A percentile compares a stretch with the other conserved stretches of the same genome.
These are phyloP conservation scores for Colletotrichum sidae DNA, from an alignment of 2,329 filamentous ascomycete species.

Conservation along the genomic window DNA sequence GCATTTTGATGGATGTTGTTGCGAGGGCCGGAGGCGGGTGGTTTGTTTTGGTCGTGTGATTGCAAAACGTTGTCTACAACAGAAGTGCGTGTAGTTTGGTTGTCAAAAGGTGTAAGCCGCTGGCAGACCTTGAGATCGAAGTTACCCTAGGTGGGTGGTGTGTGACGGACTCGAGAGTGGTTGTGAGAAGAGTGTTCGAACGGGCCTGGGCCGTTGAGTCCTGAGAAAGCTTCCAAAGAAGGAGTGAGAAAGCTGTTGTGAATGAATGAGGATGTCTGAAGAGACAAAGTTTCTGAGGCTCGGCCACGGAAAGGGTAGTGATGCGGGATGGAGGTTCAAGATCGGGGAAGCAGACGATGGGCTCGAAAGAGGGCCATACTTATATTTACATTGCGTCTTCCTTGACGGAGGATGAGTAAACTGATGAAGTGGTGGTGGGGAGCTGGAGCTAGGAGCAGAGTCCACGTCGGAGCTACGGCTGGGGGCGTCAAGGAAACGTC, in stretches of 20 bases:
- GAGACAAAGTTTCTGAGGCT: slow-evolving; percentile 33
- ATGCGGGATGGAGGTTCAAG: slow-evolving; percentile 29
- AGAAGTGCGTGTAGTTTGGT: slow-evolving; percentile 19
- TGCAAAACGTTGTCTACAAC: slow-evolving; percentile 33
- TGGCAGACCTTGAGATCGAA: slow-evolving; percentile 27
- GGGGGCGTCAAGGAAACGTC: slow-evolving; percentile 28
- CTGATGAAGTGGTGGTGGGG: slow-evolving; percentile 32
- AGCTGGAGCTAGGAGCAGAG: slow-evolving; percentile 7
- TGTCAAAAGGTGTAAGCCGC: slow-evolving; percentile 24
- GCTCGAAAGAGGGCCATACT: slow-evolving; percentile 20
- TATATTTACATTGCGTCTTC: slow-evolving; percentile 29
- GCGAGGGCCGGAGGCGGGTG: slow-evolving; percentile 36
- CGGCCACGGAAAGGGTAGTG: slow-evolving; percentile 37
- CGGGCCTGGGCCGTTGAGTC: slow-evolving; percentile 28
- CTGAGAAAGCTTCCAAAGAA: slow-evolving; percentile 31
- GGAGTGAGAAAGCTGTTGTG: slow-evolving; percentile 35
- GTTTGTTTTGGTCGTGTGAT: slow-evolving; percentile 23
- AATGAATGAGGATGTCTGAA: slow-evolving; percentile 36
- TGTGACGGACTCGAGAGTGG: slow-evolving; percentile 24
- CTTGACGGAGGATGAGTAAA: slow-evolving; percentile 6
- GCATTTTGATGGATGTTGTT: slow-evolving; percentile 59
- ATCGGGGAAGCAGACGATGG: slow-evolving; percentile 1
- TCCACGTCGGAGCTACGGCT: slow-evolving; percentile 13
- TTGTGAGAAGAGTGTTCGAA: slow-evolving; percentile 13
- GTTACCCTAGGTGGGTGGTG: slow-evolving; percentile 26